These are phyloP conservation scores for Aspergillus glaucus DNA, from an alignment of 2,329 filamentous ascomycete genomes.

Conservation along the genomic window DNA sequence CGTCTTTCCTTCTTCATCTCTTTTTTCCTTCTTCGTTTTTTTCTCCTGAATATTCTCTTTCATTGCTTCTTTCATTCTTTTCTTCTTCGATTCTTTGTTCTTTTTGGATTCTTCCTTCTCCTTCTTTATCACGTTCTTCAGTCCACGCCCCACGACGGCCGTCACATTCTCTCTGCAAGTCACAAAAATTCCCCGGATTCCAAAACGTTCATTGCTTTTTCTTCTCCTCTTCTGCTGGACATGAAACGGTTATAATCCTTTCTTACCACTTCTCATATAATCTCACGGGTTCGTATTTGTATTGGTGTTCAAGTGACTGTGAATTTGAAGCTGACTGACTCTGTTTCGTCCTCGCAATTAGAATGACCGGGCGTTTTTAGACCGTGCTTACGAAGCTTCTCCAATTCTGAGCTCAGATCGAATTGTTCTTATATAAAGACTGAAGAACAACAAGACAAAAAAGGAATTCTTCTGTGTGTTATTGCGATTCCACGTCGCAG, in stretches of 20 bases:
- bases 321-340: neutral
- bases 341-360: slow-evolving; percentile 4
- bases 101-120: neutral
- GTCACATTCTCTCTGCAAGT: neutral
- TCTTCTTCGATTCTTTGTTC: neutral
- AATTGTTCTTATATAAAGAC: neutral
- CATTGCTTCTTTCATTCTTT: neutral
- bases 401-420: neutral
- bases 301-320: too few relatives aligned
- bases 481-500: neutral
- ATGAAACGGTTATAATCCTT: neutral
- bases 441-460: neutral
- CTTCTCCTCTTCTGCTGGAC: slow-evolving; percentile 1
- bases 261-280: neutral
- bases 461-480: neutral
- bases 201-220: neutral
- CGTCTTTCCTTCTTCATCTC: neutral
- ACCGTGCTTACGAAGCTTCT: neutral
- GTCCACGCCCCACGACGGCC: neutral
- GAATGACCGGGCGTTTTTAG: neutral
- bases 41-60: neutral
- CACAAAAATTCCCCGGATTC: neutral
- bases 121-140: neutral
- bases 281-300: slow-evolving; percentile 9
- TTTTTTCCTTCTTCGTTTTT: neutral